Percentiles rank a stretch among this genome's conserved stretches.
Evolutionary conservation across 257 asterid species (phyloP).

Genomic region (Ligustrum vulgare): DNA sequence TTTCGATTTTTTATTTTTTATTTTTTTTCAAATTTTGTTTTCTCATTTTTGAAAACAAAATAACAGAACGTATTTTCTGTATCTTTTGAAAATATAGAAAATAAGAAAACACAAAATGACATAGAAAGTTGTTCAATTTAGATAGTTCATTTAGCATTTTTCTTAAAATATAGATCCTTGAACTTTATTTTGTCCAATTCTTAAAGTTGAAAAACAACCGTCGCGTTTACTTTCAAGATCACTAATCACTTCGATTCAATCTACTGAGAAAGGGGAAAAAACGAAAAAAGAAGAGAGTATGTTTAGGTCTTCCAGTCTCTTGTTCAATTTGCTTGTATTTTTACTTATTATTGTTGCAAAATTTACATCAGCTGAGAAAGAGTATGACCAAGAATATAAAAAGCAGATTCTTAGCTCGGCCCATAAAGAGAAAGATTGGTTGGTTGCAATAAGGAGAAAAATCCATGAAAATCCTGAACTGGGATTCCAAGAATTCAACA

Average conservation of each 20-base stretch:
- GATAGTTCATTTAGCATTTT: too few species aligned
- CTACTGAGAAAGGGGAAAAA: background rate
- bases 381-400: constrained; percentile 37
- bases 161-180: too few species aligned
- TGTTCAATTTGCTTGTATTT: constrained; percentile 17
- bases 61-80: too few species aligned
- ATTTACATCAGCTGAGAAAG: background rate
- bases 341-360: background rate
- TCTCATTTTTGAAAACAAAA: too few species aligned
- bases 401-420: constrained; percentile 55
- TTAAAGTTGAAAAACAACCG: background rate
- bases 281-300: constrained; percentile 10
- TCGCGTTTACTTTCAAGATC: constrained; percentile 2
- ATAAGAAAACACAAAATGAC: too few species aligned
- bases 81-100: too few species aligned
- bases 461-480: constrained; percentile 89
- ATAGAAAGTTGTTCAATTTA: too few species aligned
- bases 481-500: constrained; percentile 66
- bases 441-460: constrained; percentile 63
- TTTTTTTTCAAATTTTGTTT: too few species aligned
- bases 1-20: too few species aligned
- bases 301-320: constrained; percentile 20
- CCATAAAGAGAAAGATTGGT: constrained; percentile 48
- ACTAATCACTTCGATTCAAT: background rate
- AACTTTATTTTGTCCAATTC: background rate